Evolutionary conservation across 2,329 filamentous ascomycete genomes (phyloP).

Genomic region (Chrysoporthe puriensis): DNA sequence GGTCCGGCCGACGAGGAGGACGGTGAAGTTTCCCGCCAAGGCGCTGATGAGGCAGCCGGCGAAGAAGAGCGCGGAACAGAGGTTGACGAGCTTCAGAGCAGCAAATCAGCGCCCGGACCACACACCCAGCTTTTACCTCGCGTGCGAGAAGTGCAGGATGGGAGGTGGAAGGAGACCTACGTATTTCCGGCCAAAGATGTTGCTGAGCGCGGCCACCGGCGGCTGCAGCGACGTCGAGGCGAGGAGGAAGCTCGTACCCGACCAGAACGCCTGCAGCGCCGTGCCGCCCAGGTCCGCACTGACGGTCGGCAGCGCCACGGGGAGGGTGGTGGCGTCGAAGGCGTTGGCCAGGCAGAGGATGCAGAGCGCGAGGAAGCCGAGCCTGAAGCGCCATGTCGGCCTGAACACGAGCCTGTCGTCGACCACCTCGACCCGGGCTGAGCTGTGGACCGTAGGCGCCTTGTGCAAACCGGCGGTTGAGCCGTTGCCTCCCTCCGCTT

Average conservation of each 20-base stretch:
- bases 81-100: slow-evolving; percentile 34
- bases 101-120: not conserved
- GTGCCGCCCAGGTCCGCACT: slow-evolving; percentile 54
- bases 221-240: slow-evolving; percentile 66
- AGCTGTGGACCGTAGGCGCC: slow-evolving; percentile 8
- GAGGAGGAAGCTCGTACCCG: slow-evolving; percentile 71
- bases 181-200: slow-evolving; percentile 41
- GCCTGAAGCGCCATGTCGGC: slow-evolving; percentile 43
- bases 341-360: slow-evolving; percentile 65
- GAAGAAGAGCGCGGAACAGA: slow-evolving; percentile 39
- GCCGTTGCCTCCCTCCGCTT: not conserved
- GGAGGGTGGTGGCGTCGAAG: slow-evolving; percentile 67
- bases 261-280: slow-evolving; percentile 70
- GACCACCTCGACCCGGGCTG: slow-evolving; percentile 29
- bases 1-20: slow-evolving; percentile 53
- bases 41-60: slow-evolving; percentile 47
- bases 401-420: slow-evolving; percentile 36
- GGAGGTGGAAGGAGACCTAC: slow-evolving; percentile 24
- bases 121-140: too few relatives aligned
- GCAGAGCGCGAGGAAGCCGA: slow-evolving; percentile 55
- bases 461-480: not conserved
- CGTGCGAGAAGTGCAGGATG: not conserved
- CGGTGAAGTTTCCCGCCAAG: slow-evolving; percentile 46
- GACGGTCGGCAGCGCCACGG: slow-evolving; percentile 62
- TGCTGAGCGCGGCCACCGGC: slow-evolving; percentile 42